A percentile compares a stretch with the other conserved stretches of the same genome.
Evolutionary conservation across 2,329 filamentous ascomycete genomes (phyloP).

Genomic region (Xylariaceae sp.): DNA sequence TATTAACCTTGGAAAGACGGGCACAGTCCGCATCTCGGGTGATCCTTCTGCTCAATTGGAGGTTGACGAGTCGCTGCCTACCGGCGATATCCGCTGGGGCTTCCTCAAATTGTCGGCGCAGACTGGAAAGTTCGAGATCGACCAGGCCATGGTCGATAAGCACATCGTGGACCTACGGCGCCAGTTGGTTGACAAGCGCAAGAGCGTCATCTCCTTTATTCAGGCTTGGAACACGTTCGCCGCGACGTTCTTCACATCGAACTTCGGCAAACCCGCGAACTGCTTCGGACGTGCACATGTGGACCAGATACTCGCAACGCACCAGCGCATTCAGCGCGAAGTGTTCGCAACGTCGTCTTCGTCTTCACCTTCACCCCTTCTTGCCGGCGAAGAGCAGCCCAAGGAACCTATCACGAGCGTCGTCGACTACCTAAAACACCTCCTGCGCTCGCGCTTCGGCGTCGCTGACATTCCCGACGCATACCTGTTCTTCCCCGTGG

Average conservation of each 20-base stretch:
- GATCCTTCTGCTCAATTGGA: slow-evolving; percentile 22
- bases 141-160: slow-evolving; percentile 61
- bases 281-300: slow-evolving; percentile 59
- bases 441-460: slow-evolving; percentile 58
- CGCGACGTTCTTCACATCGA: slow-evolving; percentile 57
- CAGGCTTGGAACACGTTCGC: slow-evolving; percentile 60
- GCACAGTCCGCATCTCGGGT: slow-evolving; percentile 50
- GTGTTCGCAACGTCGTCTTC: slow-evolving; percentile 50
- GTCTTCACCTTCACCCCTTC: slow-evolving; percentile 26
- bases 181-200: slow-evolving; percentile 60
- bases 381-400: slow-evolving; percentile 16
- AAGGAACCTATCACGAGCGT: slow-evolving; percentile 47
- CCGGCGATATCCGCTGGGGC: slow-evolving; percentile 58
- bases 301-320: slow-evolving; percentile 57
- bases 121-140: slow-evolving; percentile 63
- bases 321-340: slow-evolving; percentile 54
- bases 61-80: slow-evolving; percentile 48
- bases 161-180: slow-evolving; percentile 64
- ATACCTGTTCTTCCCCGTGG: slow-evolving; percentile 53
- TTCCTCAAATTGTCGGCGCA: slow-evolving; percentile 61
- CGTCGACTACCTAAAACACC: slow-evolving; percentile 59
- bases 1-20: slow-evolving; percentile 60
- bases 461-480: slow-evolving; percentile 51
- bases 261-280: slow-evolving; percentile 58
- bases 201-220: slow-evolving; percentile 55